These are phyloP conservation scores for Nitzschia sp. DNA, from an alignment of 108 stramenopile species.

Conservation along the genomic window DNA sequence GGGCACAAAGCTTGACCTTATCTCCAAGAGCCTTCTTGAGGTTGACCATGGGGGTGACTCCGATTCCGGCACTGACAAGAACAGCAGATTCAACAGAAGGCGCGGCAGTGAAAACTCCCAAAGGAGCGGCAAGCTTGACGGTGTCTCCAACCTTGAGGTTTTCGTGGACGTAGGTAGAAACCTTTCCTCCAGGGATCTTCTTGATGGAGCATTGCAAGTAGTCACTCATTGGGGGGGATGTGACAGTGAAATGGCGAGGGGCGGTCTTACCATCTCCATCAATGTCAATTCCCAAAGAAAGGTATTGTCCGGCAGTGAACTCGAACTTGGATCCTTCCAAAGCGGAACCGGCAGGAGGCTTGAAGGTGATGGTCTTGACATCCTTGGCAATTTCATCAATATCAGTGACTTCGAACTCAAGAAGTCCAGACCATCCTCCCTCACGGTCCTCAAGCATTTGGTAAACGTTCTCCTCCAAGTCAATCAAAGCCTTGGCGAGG, in stretches of 20 bases:
- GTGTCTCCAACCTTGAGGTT: slow-evolving; percentile 12
- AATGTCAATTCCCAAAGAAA: slow-evolving; percentile 17
- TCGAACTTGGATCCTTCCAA: slow-evolving; percentile 14
- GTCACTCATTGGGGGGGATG: slow-evolving; percentile 3
- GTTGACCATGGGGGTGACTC: slow-evolving; percentile 17
- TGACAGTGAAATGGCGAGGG: slow-evolving; percentile 19
- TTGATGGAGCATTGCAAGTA: slow-evolving; percentile 10
- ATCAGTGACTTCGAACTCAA: slow-evolving; percentile 6
- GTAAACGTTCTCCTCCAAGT: slow-evolving; percentile 1
- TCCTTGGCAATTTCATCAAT: slow-evolving; percentile 4
- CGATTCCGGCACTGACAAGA: slow-evolving; percentile 18
- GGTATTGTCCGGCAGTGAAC: slow-evolving; percentile 20
- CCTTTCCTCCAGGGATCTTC: slow-evolving; percentile 7
- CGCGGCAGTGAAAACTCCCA: slow-evolving; percentile 1
- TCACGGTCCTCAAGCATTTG: slow-evolving; percentile 8
- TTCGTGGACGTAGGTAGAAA: neutral
- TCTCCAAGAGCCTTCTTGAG: neutral
- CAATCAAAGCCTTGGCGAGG: slow-evolving; percentile 7
- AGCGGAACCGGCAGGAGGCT: neutral
- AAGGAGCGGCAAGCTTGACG: slow-evolving; percentile 5
- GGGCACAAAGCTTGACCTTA: slow-evolving; percentile 4
- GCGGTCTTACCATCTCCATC: slow-evolving; percentile 11
- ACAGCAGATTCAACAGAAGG: neutral
- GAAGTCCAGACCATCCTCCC: slow-evolving; percentile 9
- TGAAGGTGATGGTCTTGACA: slow-evolving; percentile 17